Evolutionary conservation across 306 rosid species (phyloP).

Genomic region (Pyrus bretschneideri): DNA sequence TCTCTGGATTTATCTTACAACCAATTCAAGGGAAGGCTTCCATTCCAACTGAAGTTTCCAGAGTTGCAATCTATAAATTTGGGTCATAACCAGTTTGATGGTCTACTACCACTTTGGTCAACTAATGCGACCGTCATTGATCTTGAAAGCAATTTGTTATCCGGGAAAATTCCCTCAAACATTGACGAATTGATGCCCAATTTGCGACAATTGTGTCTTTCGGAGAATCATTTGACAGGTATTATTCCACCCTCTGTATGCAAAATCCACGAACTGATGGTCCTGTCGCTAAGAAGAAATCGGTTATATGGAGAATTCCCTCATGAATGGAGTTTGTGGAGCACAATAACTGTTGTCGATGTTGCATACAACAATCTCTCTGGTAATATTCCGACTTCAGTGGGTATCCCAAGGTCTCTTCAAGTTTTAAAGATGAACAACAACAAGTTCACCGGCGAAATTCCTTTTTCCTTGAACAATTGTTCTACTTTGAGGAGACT

Average conservation of each 20-base stretch:
- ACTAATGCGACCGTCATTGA: accelerated
- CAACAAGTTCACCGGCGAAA: background rate
- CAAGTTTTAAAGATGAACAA: background rate
- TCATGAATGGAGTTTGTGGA: background rate
- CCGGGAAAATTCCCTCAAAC: background rate
- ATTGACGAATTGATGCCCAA: background rate
- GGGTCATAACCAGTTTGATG: background rate
- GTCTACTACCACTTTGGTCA: background rate
- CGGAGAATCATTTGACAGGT: background rate
- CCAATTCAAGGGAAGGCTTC: background rate
- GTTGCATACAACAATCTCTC: background rate
- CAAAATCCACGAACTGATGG: background rate
- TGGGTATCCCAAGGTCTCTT: background rate
- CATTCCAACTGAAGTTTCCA: background rate
- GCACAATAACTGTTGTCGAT: background rate
- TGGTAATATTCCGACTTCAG: background rate
- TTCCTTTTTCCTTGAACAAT: background rate
- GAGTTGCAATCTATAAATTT: accelerated
- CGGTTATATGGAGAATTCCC: background rate
- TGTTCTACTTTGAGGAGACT: background rate
- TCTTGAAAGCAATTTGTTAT: background rate
- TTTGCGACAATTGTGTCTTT: background rate
- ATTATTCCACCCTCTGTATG: background rate
- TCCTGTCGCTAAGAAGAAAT: background rate
- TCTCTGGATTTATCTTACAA: background rate